These are phyloP conservation scores for Vitis labrusca DNA, from an alignment of 164 flowering plant genomes.

Conservation along the genomic window DNA sequence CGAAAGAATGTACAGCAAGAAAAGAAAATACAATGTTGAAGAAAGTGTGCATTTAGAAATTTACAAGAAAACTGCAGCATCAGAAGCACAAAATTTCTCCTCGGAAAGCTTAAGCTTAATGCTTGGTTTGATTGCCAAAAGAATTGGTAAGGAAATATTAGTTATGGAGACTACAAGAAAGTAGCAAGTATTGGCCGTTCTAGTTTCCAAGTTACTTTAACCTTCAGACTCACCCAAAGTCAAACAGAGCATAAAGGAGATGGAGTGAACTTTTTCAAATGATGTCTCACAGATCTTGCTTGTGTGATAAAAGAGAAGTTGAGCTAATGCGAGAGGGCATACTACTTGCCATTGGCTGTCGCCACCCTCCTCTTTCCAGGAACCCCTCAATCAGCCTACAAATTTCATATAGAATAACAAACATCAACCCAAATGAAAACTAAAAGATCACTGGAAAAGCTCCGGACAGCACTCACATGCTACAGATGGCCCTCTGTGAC, in stretches of 20 bases:
- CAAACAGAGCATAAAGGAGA: too few relatives aligned
- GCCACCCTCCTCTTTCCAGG: conserved; percentile 68
- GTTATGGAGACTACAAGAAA: too few relatives aligned
- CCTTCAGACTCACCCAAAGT: too few relatives aligned
- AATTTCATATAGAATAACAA: conserved; percentile 4
- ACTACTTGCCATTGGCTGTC: conserved; percentile 41
- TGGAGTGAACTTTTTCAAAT: neutral
- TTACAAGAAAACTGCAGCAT: neutral
- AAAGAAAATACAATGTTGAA: too few relatives aligned
- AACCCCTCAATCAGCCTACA: conserved; percentile 88
- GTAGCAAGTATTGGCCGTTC: too few relatives aligned
- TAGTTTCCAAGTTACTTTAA: too few relatives aligned
- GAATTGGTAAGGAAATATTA: too few relatives aligned
- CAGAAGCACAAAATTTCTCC: neutral
- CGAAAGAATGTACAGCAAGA: too few relatives aligned
- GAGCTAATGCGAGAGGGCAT: conserved; percentile 8
- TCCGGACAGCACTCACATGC: conserved; percentile 50
- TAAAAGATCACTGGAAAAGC: neutral
- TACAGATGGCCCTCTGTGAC: conserved; percentile 84
- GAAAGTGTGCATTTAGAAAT: neutral
- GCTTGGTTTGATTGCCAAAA: too few relatives aligned
- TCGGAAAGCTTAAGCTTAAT: too few relatives aligned
- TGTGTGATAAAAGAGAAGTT: conserved; percentile 15
- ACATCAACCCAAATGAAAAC: neutral
- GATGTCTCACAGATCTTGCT: conserved; percentile 11